A percentile compares a stretch with the other conserved stretches of the same genome.
phyloP scores from a whole-genome alignment of 257 asterid genomes.

The Fraxinus pennsylvanica region DNA sequence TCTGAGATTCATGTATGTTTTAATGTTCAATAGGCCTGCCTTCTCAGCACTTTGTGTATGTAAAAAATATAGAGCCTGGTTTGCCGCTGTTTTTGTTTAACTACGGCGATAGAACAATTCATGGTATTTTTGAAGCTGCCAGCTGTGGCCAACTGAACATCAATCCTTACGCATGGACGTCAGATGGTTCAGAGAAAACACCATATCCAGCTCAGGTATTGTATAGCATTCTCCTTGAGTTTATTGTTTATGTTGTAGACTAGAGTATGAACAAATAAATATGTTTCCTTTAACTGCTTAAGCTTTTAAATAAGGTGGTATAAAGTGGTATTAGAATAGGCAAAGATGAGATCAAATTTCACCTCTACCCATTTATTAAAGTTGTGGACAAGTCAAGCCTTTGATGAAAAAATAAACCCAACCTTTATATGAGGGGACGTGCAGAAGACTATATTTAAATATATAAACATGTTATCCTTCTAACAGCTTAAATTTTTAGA shows the following conservation, averaged over 20 bases:
- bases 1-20: constrained; percentile 17
- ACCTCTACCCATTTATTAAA: background rate
- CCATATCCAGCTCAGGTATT: constrained; percentile 82
- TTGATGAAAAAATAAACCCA: background rate
- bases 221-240: constrained; percentile 10
- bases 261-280: background rate
- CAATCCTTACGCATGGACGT: constrained; percentile 88
- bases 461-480: no score
- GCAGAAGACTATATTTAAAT: background rate
- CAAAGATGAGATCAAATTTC: background rate
- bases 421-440: background rate
- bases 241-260: constrained; percentile 17
- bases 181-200: constrained; percentile 70
- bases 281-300: background rate
- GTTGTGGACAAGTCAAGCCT: background rate
- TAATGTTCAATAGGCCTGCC: constrained; percentile 66
- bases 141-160: constrained; percentile 69
- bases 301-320: background rate
- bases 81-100: constrained; percentile 81
- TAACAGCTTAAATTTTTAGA: background rate
- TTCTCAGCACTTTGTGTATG: constrained; percentile 54
- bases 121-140: constrained; percentile 87
- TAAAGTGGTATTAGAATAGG: background rate
- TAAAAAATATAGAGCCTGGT: constrained; percentile 73
- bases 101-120: constrained; percentile 59